A percentile compares a stretch with the other conserved stretches of the same genome.
Evolutionary conservation across 495 filamentous ascomycete species (phyloP).

Genomic region (Podospora australis): DNA sequence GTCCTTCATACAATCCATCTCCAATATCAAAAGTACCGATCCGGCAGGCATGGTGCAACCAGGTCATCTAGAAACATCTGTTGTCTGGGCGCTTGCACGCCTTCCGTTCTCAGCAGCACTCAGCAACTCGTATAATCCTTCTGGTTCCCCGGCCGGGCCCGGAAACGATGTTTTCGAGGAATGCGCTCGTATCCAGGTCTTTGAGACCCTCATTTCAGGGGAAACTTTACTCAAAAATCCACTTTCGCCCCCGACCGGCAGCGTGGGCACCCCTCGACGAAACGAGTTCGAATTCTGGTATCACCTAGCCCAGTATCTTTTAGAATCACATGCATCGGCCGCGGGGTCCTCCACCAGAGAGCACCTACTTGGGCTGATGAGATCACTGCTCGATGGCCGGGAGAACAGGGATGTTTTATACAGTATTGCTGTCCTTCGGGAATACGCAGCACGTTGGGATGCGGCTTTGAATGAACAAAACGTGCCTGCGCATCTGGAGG

Average conservation of each 20-base stretch:
- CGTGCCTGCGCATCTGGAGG: slow-evolving; percentile 55
- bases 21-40: slow-evolving; percentile 36
- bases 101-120: slow-evolving; percentile 22
- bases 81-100: slow-evolving; percentile 61
- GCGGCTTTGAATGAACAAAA: slow-evolving; percentile 55
- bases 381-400: slow-evolving; percentile 63
- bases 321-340: slow-evolving; percentile 49
- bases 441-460: slow-evolving; percentile 60
- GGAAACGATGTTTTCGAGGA: slow-evolving; percentile 53
- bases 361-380: slow-evolving; percentile 53
- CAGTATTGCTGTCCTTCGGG: slow-evolving; percentile 73
- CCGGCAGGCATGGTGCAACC: slow-evolving; percentile 56
- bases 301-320: slow-evolving; percentile 63
- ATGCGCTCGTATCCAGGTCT: slow-evolving; percentile 60
- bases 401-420: slow-evolving; percentile 93
- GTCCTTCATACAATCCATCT: slow-evolving; percentile 48
- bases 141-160: slow-evolving; percentile 1
- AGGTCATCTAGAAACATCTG: slow-evolving; percentile 58
- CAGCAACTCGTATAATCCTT: slow-evolving; percentile 17
- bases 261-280: slow-evolving; percentile 47
- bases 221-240: slow-evolving; percentile 54
- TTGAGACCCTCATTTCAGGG: slow-evolving; percentile 69
- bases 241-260: slow-evolving; percentile 43
- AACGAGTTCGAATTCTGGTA: slow-evolving; percentile 78
- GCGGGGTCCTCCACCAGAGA: slow-evolving; percentile 51